Base-by-base conservation (phyloP, 306 rosid genomes). In the Herpetospermum pedunculosum region DNA sequence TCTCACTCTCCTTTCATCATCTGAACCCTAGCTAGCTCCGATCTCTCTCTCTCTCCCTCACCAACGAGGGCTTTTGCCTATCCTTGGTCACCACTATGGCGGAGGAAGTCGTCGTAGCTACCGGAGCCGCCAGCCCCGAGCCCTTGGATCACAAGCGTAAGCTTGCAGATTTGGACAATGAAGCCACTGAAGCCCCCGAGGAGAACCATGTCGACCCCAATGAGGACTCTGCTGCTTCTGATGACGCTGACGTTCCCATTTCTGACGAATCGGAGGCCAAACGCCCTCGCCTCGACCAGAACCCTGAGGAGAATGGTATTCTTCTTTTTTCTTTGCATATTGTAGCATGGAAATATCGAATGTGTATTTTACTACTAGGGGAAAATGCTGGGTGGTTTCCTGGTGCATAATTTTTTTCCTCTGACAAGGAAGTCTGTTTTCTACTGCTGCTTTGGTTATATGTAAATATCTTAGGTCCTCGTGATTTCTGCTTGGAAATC, bases 61-160 rank as follows among this genome's bases (percentile, higher is more conserved):
- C 19, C 28, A 34, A 0, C n/a, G 9, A 37, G 30, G n/a, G n/a
- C 46, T 62, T 62, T 62, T 16, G 29, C 2, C 11, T 67, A n/a
- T 23, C 25, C 52, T 14, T 43, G 5, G 21, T 37, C 35, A 41
- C 23, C 6, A 25, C 72, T 54, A 94, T 95, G 99, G 92, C 97
- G 34, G 99, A 91, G 83, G 92, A 91, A 81, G 85, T 85, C 77
- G 87, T 81, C 35, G 74, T 72, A 34, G 84, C 75, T 23, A 82
- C 76, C 2, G 76, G 65, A 14, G 84, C 75, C 37, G 76, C 76
- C 4, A 93, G 81, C 74, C 88, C 92, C 23, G 77, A 75, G 43
- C 85, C 87, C 12, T 82, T 89, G 41, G 97, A 91, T 75, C 73
- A 83, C 88, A 95, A 91, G 75, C 92, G 99, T 68, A 95, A 91